Evolutionary conservation across 2,329 filamentous ascomycete genomes (phyloP), one percentile per base, ranked within the genome.

Genomic region (Pseudogymnoascus sp.): DNA sequence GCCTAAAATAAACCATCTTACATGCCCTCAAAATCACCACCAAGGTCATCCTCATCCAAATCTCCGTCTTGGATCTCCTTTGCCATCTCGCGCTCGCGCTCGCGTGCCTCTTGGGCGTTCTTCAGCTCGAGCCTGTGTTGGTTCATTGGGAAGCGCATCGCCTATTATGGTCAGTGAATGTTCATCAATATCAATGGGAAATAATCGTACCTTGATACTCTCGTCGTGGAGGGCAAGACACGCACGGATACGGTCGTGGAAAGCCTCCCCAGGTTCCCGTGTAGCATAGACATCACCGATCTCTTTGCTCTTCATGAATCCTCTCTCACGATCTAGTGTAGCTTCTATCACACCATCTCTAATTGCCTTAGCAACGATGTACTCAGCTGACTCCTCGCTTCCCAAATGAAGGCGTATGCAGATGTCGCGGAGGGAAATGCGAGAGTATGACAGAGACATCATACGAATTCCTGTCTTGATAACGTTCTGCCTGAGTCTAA

Each of bases 81-180:
- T 65, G 92, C 94, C 81, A 99, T 85, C 77, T 99, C 94, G 15
- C 94, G 84, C 80, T 99, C 94, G 18, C 94, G 84, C 75, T 99
- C 94, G 58, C 94, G 84, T n/a, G 94, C 94, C 76, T 99, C 95
- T 75, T 97, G 93, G 0, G 94, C 94, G 70, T 96, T 97, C 83
- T 97, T 97, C 61, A 99, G 82, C 76, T 99, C 94, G 61, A 97
- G 81, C 15, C 94, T 86, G 76, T 99, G 94, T 76, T 97, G 94
- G 79, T 99, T 97, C 93, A 97, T 97, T 2, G 94, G 94, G 77
- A 97, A 99, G 61, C 94, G 86, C 94, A 99, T 99, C 25, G 94
- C 93, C 90, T 93, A 53, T 37, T 20, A 47, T 15, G 15, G 22
- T 61, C 35, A 60, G 50, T 33, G 6, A 59, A 39, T 12, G 4